Evolutionary conservation across 192 early-diverging fungal genomes (phyloP), one percentile per base, ranked within the genome.

Genomic region (Piromyces finnis): DNA sequence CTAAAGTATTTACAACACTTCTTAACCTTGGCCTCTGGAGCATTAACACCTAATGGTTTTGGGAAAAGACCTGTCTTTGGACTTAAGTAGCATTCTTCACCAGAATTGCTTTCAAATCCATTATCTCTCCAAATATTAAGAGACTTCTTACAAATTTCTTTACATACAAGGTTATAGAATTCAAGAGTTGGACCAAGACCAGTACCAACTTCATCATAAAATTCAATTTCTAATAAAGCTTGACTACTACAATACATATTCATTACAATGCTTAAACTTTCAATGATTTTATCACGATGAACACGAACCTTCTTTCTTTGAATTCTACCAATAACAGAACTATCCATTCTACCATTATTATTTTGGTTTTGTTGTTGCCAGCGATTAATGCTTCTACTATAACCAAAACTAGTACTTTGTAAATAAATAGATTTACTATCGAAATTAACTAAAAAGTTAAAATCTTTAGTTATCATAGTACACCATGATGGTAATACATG

Each of bases 261-360:
- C 83, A 97, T 87, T n/a, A 98, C 93, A 78, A 94, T 93, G 28
- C 93, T 86, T 81, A 95, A 93, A 5, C 91, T 92, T 77, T 95
- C 94, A 3, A 98, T 84, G 36, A 97, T 88, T n/a, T 90, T 86
- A 15, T 84, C 83, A 30, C 96, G 87, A 3, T 90, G 87, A 26
- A 98, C 93, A 0, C 94, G 89, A n/a, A 97, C 94, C 82, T 98
- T 98, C 84, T 95, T 93, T 12, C 94, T 88, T 80, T 94, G 91
- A 35, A 95, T 86, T 0, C 93, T 87, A 5, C 92, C 94, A 79
- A 95, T 68, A 68, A 68, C n/a, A 81, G 32, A 88, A 84, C 51
- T 87, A 84, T 14, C 84, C 85, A 26, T 89, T 84, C 27, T 85
- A 82, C 27, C 18, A 68, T 68, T 68, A n/a, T 11, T 11, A 68